Evolutionary conservation across 78 protist species (phyloP).

Genomic region (Cavenderia fasciculata): DNA sequence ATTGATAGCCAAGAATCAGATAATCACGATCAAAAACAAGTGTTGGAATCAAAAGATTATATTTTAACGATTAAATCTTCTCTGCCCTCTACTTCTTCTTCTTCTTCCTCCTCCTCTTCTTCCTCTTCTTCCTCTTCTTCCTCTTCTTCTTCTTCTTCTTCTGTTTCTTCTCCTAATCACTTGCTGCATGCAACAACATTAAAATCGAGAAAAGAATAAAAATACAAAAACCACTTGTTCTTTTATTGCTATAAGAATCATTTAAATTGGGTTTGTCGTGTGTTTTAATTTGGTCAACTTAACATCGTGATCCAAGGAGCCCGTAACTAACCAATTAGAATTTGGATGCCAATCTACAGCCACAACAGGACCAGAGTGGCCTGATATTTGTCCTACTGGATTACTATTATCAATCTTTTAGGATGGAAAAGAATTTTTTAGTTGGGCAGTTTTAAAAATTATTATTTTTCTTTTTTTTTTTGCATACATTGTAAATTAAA

Average conservation of each 20-base stretch:
- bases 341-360: slow-evolving; percentile 66
- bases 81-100: not conserved
- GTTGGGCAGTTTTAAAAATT: no score
- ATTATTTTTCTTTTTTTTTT: no score
- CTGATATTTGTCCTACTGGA: slow-evolving; percentile 30
- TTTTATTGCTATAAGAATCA: no score
- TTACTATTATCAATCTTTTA: slow-evolving; percentile 7
- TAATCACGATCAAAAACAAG: not conserved
- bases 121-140: not conserved
- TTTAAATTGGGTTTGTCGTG: no score
- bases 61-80: slow-evolving; percentile 33
- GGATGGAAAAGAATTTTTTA: not conserved
- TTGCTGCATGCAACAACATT: not conserved
- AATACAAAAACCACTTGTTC: no score
- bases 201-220: not conserved
- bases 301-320: slow-evolving; percentile 53
- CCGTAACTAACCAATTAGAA: slow-evolving; percentile 26
- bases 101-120: not conserved
- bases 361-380: slow-evolving; percentile 57
- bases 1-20: not conserved
- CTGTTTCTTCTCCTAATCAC: not conserved
- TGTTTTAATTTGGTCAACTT: slow-evolving; percentile 44
- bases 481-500: slow-evolving; percentile 27
- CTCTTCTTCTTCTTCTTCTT: not conserved
- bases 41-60: not conserved